A percentile compares a stretch with the other conserved stretches of the same genome.
Evolutionary conservation across 345 rosid genomes (phyloP).

Genomic region (Eucalyptus polyanthemos): DNA sequence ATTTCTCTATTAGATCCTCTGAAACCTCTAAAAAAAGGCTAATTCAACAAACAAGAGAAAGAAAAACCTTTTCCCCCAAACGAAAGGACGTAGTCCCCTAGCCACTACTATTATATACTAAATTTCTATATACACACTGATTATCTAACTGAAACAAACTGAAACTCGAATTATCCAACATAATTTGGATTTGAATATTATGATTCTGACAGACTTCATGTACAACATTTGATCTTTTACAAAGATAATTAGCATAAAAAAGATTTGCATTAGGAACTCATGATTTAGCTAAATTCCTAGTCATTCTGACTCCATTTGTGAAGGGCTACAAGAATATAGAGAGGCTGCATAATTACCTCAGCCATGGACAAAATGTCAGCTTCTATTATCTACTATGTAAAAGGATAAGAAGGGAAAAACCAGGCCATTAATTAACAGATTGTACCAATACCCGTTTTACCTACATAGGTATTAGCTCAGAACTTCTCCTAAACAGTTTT

Average conservation of each 20-base stretch:
- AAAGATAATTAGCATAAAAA: background rate
- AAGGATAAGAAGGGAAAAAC: background rate
- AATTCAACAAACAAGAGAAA: background rate
- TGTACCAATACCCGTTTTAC: background rate
- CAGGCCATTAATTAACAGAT: background rate
- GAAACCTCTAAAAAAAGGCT: background rate
- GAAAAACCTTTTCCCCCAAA: background rate
- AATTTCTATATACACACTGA: background rate
- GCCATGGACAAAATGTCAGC: background rate
- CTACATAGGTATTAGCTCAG: background rate
- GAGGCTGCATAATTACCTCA: background rate
- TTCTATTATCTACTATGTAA: background rate
- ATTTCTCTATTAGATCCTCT: background rate
- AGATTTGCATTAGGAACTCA: background rate
- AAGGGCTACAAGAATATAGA: background rate
- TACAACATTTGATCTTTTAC: background rate
- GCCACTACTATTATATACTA: background rate
- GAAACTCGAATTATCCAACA: background rate
- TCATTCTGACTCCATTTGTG: background rate
- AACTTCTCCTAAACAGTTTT: background rate
- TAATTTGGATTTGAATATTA: background rate
- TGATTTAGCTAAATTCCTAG: background rate
- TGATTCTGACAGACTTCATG: background rate
- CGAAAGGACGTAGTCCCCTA: background rate
- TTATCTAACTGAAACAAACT: background rate